Conservation (phyloP, 2,329 filamentous ascomycete species). For the Curvularia sp. region DNA sequence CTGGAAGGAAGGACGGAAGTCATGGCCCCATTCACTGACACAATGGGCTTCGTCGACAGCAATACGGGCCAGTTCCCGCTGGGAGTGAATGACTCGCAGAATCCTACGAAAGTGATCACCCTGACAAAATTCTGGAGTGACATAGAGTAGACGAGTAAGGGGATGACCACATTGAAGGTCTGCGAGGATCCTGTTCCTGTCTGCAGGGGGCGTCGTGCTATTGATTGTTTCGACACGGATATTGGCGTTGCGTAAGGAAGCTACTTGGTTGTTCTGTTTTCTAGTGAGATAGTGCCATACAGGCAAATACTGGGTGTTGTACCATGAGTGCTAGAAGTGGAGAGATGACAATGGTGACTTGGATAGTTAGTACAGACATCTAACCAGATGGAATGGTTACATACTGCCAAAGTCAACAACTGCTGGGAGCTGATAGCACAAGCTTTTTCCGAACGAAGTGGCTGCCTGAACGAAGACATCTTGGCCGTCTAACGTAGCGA, state of each 20-base stretch:
- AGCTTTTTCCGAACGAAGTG: constrained; percentile 88
- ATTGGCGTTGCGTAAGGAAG: constrained; percentile 74
- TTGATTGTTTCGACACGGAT: constrained; percentile 88
- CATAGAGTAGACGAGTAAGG: constrained; percentile 81
- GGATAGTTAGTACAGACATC: constrained; percentile 22
- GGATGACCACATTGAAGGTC: constrained; percentile 91
- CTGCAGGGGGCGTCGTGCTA: constrained; percentile 72
- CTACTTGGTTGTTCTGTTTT: constrained; percentile 85
- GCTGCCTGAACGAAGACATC: constrained; percentile 95
- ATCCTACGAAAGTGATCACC: constrained; percentile 77
- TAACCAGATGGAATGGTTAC: constrained; percentile 43
- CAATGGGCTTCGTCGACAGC: constrained; percentile 96
- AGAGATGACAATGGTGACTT: constrained; percentile 89
- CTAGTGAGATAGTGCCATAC: constrained; percentile 14
- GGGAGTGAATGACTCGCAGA: constrained; percentile 75
- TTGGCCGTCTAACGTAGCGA: constrained; percentile 77
- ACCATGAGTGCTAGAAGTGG: constrained; percentile 90
- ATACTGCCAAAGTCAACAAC: constrained; percentile 84
- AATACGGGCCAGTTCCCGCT: constrained; percentile 84
- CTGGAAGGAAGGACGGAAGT: constrained; percentile 94
- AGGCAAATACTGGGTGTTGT: constrained; percentile 28
- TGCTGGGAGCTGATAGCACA: constrained; percentile 92
- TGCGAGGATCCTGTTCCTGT: constrained; percentile 73
- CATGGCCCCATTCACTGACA: constrained; percentile 97
- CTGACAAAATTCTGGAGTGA: constrained; percentile 89